phyloP scores from a whole-genome alignment of 768 basidiomycete genomes.

The Trametes elegans region DNA sequence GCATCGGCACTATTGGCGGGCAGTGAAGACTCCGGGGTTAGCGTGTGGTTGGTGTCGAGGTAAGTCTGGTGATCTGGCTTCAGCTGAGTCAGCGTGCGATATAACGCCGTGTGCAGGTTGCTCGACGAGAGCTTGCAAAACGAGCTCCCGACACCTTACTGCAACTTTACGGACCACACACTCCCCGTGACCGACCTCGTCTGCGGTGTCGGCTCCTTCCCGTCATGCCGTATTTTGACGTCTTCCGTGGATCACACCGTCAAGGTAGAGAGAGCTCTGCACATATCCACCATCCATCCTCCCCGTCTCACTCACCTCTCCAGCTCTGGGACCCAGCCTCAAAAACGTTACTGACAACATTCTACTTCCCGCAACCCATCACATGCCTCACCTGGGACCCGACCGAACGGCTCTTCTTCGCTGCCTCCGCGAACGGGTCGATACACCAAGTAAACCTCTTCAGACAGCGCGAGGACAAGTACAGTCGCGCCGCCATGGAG shows the following conservation, averaged over 20 bases:
- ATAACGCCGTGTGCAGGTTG: slow-evolving; percentile 45
- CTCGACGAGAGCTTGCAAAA: slow-evolving; percentile 72
- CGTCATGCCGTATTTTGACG: slow-evolving; percentile 73
- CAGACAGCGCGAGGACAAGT: slow-evolving; percentile 54
- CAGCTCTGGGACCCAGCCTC: slow-evolving; percentile 84
- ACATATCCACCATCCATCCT: slow-evolving; percentile 6
- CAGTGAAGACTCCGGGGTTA: slow-evolving; percentile 86
- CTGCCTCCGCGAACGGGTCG: slow-evolving; percentile 70
- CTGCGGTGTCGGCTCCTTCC: slow-evolving; percentile 79
- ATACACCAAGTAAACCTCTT: slow-evolving; percentile 82
- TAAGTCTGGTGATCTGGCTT: slow-evolving; percentile 46
- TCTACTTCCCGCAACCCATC: slow-evolving; percentile 80
- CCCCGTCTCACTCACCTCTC: neutral
- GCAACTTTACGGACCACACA: slow-evolving; percentile 87
- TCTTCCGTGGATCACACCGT: slow-evolving; percentile 87
- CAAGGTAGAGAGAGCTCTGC: no score
- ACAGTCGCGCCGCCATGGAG: slow-evolving; percentile 52
- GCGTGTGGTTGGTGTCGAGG: slow-evolving; percentile 89
- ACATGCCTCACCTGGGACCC: slow-evolving; percentile 70
- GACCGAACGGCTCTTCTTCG: slow-evolving; percentile 89
- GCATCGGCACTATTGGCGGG: slow-evolving; percentile 79
- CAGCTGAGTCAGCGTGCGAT: neutral
- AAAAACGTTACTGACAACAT: slow-evolving; percentile 76
- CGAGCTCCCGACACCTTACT: slow-evolving; percentile 74
- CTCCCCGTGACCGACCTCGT: slow-evolving; percentile 81